Conservation (phyloP, 495 filamentous ascomycete genomes). For the Podospora sp. region DNA sequence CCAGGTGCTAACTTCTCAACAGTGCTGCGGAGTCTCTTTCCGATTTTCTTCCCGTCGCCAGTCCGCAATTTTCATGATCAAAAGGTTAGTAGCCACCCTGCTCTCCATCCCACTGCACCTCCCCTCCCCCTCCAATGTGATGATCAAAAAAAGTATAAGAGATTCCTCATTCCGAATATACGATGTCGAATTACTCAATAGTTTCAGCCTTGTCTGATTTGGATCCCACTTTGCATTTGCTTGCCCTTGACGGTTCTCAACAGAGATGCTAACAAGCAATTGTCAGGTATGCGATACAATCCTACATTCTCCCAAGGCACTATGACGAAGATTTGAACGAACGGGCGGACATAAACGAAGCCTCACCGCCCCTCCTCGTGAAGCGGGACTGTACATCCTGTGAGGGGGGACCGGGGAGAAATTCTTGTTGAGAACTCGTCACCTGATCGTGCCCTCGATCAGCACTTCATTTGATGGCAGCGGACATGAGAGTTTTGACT, state of each 20-base stretch:
- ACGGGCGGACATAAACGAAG: constrained; percentile 96
- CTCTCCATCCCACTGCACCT: constrained; percentile 17
- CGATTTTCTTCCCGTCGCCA: constrained; percentile 12
- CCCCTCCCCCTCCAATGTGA: constrained; percentile 57
- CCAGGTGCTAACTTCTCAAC: constrained; percentile 25
- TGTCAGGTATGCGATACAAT: constrained; percentile 60
- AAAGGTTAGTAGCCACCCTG: constrained; percentile 60
- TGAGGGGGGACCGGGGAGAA: constrained; percentile 65
- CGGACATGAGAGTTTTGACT: constrained; percentile 26
- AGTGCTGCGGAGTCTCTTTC: constrained; percentile 30
- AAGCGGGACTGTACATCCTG: constrained; percentile 86
- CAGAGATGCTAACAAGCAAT: constrained; percentile 42
- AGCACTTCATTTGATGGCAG: constrained; percentile 16
- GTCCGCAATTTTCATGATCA: constrained; percentile 11
- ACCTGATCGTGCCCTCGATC: constrained; percentile 68
- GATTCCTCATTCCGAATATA: constrained; percentile 95
- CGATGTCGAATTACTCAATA: constrained; percentile 72
- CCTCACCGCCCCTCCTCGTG: constrained; percentile 60
- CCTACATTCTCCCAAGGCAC: constrained; percentile 48
- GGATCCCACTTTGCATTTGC: constrained; percentile 29
- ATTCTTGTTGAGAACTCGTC: constrained; percentile 98
- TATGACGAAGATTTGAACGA: constrained; percentile 90
- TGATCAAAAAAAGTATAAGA: constrained; percentile 86
- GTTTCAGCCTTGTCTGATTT: constrained; percentile 99
- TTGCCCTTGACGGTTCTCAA: constrained; percentile 29